These are phyloP conservation scores for Tricladium varicosporioides DNA, from an alignment of 2,329 filamentous ascomycete genomes.

Conservation along the genomic window DNA sequence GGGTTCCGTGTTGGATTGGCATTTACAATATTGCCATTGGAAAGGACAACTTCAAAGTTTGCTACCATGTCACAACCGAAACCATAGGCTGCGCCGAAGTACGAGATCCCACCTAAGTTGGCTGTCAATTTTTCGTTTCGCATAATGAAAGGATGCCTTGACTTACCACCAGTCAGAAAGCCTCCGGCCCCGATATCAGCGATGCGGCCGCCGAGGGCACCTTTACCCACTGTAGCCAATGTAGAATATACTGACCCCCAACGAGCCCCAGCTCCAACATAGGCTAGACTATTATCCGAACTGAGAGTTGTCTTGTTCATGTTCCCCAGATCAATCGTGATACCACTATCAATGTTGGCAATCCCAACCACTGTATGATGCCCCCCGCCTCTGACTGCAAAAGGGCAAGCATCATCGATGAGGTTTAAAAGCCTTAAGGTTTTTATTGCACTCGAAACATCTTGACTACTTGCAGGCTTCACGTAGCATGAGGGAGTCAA, in stretches of 20 bases:
- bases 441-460: background rate
- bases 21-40: slow-evolving; percentile 46
- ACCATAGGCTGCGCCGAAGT: slow-evolving; percentile 36
- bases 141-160: background rate
- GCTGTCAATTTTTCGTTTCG: slow-evolving; percentile 26
- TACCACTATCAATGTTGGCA: slow-evolving; percentile 32
- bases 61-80: slow-evolving; percentile 46
- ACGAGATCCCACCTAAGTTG: slow-evolving; percentile 15
- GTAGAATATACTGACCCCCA: slow-evolving; percentile 32
- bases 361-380: slow-evolving; percentile 1
- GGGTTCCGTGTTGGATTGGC: slow-evolving; percentile 42
- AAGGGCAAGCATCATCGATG: slow-evolving; percentile 28
- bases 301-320: slow-evolving; percentile 33
- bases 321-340: slow-evolving; percentile 34
- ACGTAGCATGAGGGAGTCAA: background rate
- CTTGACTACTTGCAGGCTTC: background rate
- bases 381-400: slow-evolving; percentile 45
- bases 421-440: too few relatives aligned
- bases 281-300: slow-evolving; percentile 25
- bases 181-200: slow-evolving; percentile 39
- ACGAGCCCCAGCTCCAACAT: slow-evolving; percentile 27
- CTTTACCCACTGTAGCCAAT: slow-evolving; percentile 22
- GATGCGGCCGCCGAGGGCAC: slow-evolving; percentile 37
- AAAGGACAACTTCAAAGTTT: slow-evolving; percentile 49
- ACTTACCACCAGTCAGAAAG: slow-evolving; percentile 32